A percentile compares a stretch with the other conserved stretches of the same genome.
These are phyloP conservation scores for Chaetomium cochliodes DNA, from an alignment of 495 filamentous ascomycete genomes.

Conservation along the genomic window DNA sequence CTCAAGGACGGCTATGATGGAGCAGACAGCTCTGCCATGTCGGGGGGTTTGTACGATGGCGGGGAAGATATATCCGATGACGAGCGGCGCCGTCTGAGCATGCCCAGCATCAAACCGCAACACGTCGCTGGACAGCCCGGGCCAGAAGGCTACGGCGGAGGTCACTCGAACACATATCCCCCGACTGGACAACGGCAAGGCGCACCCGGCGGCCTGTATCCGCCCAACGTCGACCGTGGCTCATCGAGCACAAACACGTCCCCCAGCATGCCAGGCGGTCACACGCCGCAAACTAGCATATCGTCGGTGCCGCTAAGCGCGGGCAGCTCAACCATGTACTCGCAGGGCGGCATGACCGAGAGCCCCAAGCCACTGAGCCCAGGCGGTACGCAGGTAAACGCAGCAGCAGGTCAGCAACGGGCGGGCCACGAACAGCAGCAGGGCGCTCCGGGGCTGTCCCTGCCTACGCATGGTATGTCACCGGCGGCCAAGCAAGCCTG, in stretches of 20 bases:
- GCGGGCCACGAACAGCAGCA: slow-evolving; percentile 32
- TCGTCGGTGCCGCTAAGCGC: slow-evolving; percentile 49
- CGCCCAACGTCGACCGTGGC: slow-evolving; percentile 55
- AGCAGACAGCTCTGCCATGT: slow-evolving; percentile 71
- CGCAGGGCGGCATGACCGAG: slow-evolving; percentile 73
- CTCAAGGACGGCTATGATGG: slow-evolving; percentile 71
- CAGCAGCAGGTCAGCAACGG: slow-evolving; percentile 57
- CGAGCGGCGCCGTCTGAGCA: slow-evolving; percentile 55
- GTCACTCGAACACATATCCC: slow-evolving; percentile 72
- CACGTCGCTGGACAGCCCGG: slow-evolving; percentile 56
- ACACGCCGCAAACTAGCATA: slow-evolving; percentile 50
- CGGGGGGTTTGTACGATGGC: slow-evolving; percentile 72
- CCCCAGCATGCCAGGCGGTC: slow-evolving; percentile 40
- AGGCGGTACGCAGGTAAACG: slow-evolving; percentile 59
- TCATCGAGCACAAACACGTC: slow-evolving; percentile 56
- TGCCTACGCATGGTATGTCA: slow-evolving; percentile 42
- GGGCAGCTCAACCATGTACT: slow-evolving; percentile 61
- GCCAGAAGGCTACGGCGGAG: slow-evolving; percentile 39
- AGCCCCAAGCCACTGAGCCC: slow-evolving; percentile 86
- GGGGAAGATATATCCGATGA: slow-evolving; percentile 50
- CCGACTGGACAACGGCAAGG: slow-evolving; percentile 54
- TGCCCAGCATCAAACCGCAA: slow-evolving; percentile 72
- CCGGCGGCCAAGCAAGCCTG: slow-evolving; percentile 35
- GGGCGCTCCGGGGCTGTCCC: slow-evolving; percentile 38
- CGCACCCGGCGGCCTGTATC: slow-evolving; percentile 56